Conservation (phyloP, 495 filamentous ascomycete genomes). For the Paragyromitra xinjiangensis region DNA sequence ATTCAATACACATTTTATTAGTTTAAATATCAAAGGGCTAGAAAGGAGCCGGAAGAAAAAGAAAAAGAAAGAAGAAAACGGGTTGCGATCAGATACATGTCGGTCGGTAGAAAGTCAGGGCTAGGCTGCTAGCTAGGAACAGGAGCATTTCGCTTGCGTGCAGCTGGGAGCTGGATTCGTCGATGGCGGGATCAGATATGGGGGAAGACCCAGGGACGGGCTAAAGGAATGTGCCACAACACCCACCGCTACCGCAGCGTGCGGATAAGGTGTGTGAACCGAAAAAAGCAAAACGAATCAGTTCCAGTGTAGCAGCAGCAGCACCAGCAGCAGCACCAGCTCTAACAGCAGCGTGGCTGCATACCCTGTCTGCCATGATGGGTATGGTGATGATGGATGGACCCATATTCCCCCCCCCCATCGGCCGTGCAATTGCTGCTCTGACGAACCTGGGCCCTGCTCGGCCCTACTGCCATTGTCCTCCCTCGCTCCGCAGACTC, state of each 20-base stretch:
- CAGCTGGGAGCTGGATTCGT: constrained; percentile 54
- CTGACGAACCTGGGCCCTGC: constrained; percentile 40
- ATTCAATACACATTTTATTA: constrained; percentile 26
- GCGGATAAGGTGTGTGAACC: constrained; percentile 55
- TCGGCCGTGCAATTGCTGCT: constrained; percentile 48
- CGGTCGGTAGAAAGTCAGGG: constrained; percentile 41
- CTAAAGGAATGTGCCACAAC: constrained; percentile 55
- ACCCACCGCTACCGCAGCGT: constrained; percentile 48
- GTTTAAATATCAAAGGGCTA: constrained; percentile 9
- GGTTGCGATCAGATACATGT: constrained; percentile 49
- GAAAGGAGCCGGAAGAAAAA: constrained; percentile 46
- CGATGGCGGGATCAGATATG: constrained; percentile 50
- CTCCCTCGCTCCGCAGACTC: constrained; percentile 8
- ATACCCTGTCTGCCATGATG: constrained; percentile 40
- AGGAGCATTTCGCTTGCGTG: constrained; percentile 53
- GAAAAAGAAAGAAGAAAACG: constrained; percentile 30
- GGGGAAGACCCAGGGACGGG: constrained; percentile 49
- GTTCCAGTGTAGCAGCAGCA: constrained; percentile 32
- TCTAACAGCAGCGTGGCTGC: constrained; percentile 52
- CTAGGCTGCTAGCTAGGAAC: constrained; percentile 45
- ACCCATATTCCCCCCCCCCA: constrained; percentile 47
- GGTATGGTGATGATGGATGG: constrained; percentile 44
- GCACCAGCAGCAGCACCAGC: constrained; percentile 42
- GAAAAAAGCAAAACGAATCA: constrained; percentile 50
- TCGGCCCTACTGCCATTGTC: constrained; percentile 41